Evolutionary conservation across 2,329 filamentous ascomycete species (phyloP).

Genomic region (Pleomassaria siparia): DNA sequence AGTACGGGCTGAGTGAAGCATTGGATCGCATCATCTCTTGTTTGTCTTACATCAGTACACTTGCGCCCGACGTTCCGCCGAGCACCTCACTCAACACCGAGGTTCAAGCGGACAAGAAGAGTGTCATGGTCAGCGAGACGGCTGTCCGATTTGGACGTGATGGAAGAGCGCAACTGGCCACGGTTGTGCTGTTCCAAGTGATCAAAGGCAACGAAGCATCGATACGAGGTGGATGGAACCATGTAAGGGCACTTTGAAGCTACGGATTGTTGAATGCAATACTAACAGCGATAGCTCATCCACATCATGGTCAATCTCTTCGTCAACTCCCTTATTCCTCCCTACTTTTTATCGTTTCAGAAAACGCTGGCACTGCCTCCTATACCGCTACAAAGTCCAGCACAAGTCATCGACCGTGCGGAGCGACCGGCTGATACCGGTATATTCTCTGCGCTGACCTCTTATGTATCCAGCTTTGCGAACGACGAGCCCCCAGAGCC

Average conservation of each 20-base stretch:
- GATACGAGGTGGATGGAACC: constrained; percentile 75
- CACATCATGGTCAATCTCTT: constrained; percentile 95
- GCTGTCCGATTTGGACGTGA: constrained; percentile 94
- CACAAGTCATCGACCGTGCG: constrained; percentile 88
- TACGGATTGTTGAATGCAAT: background rate
- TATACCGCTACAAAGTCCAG: constrained; percentile 88
- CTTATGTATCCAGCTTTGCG: constrained; percentile 97
- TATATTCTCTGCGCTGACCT: constrained; percentile 90
- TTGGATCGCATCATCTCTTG: constrained; percentile 92
- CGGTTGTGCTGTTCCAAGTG: constrained; percentile 91
- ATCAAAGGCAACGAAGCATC: constrained; percentile 80
- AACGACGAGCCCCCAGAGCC: constrained; percentile 97
- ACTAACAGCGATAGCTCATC: constrained; percentile 65
- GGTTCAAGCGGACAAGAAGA: constrained; percentile 86
- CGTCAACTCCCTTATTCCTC: constrained; percentile 86
- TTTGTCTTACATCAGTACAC: constrained; percentile 84
- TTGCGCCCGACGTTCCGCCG: constrained; percentile 73
- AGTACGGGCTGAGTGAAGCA: constrained; percentile 79
- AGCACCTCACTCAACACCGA: constrained; percentile 93
- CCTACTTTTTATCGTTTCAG: constrained; percentile 69
- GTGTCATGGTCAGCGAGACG: constrained; percentile 97
- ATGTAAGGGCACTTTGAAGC: constrained; percentile 57
- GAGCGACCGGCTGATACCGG: constrained; percentile 77
- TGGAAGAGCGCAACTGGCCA: constrained; percentile 90
- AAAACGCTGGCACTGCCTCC: constrained; percentile 70